Percentiles rank a stretch among this genome's conserved stretches.
Evolutionary conservation across 73 alveolate genomes (phyloP).

Genomic region (Vitrella brassicaformis): DNA sequence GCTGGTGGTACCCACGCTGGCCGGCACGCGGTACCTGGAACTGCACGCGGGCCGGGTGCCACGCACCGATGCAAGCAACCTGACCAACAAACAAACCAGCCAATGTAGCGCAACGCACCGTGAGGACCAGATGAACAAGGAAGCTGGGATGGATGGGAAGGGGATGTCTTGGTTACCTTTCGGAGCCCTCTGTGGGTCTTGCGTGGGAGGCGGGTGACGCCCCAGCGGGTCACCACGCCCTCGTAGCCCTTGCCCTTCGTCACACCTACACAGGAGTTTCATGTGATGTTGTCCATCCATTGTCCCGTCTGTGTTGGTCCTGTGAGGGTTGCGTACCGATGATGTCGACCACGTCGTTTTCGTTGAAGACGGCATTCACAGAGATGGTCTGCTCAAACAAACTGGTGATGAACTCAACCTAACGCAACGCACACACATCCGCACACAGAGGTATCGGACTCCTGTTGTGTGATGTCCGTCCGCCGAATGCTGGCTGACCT

Average conservation of each 20-base stretch:
- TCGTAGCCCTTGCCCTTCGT: conserved; percentile 97
- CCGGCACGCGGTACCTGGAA: conserved; percentile 98
- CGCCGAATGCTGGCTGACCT: conserved; percentile 39
- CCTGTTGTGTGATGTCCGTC: no score
- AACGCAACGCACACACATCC: neutral
- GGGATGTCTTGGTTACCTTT: no score
- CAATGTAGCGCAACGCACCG: no score
- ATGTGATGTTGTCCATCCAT: no score
- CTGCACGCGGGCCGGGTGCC: conserved; percentile 99
- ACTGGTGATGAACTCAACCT: conserved; percentile 79
- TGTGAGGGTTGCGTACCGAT: no score
- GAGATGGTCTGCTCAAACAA: conserved; percentile 90
- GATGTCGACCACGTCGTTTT: conserved; percentile 91
- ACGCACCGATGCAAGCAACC: conserved; percentile 99
- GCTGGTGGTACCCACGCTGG: conserved; percentile 97
- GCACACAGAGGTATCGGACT: neutral
- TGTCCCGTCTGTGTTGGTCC: no score
- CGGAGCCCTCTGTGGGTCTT: conserved; percentile 99
- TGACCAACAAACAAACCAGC: no score
- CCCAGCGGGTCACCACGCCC: conserved; percentile 98
- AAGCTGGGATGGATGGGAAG: no score
- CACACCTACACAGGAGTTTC: no score
- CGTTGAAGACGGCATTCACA: conserved; percentile 85
- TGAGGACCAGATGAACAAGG: no score
- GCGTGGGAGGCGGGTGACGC: conserved; percentile 92